Percentiles rank a stretch among this genome's conserved stretches.
phyloP scores from a whole-genome alignment of 768 basidiomycete species.

The Tylopilus sp. region DNA sequence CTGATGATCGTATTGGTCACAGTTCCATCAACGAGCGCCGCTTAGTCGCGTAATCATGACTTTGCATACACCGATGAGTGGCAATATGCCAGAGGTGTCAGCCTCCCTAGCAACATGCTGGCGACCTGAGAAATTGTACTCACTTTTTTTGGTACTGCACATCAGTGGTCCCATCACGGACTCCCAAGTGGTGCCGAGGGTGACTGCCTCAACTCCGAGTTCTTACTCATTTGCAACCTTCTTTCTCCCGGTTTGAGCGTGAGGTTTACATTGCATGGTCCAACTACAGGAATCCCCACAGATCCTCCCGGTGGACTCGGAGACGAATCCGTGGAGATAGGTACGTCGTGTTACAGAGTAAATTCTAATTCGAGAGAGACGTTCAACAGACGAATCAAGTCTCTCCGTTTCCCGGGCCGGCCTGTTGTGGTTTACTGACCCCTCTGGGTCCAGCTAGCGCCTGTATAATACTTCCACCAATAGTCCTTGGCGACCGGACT shows the following conservation, averaged over 20 bases:
- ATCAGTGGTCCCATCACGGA: neutral
- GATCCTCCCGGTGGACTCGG: neutral
- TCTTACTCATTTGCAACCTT: too few relatives aligned
- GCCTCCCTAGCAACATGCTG: neutral
- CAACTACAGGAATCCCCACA: neutral
- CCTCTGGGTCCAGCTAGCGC: too few relatives aligned
- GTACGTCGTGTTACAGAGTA: too few relatives aligned
- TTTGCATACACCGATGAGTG: neutral
- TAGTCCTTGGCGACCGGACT: neutral
- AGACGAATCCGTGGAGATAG: neutral
- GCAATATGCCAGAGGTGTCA: neutral
- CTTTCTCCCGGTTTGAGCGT: neutral
- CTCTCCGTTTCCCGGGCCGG: too few relatives aligned
- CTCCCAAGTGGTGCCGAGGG: neutral
- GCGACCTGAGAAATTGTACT: neutral
- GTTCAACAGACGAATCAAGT: too few relatives aligned
- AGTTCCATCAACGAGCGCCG: neutral
- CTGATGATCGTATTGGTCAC: neutral
- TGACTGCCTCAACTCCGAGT: neutral
- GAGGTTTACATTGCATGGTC: neutral
- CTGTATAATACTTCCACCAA: too few relatives aligned
- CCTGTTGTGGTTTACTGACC: too few relatives aligned
- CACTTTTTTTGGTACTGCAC: neutral
- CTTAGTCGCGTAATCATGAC: neutral
- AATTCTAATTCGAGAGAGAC: too few relatives aligned